phyloP scores from a whole-genome alignment of 1,284 basidiomycete species.

The Naganishia albida region DNA sequence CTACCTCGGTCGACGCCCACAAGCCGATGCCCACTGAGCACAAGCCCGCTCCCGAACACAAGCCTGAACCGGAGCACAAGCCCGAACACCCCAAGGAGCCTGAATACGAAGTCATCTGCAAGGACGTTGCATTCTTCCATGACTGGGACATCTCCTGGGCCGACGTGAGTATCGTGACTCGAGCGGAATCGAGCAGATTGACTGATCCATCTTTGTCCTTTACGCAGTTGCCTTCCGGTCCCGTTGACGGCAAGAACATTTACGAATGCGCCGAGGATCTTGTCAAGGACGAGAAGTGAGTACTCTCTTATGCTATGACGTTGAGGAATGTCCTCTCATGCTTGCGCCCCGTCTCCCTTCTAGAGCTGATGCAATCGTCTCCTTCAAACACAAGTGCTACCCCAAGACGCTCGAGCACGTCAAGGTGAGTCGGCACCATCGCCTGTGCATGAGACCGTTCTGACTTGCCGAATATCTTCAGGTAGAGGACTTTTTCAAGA shows the following conservation, averaged over 20 bases:
- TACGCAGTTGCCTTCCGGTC: conserved; percentile 7
- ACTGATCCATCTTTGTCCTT: background rate
- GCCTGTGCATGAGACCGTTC: background rate
- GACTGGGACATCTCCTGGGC: conserved; percentile 14
- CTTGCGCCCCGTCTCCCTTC: background rate
- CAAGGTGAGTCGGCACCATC: background rate
- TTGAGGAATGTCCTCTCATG: background rate
- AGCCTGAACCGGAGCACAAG: background rate
- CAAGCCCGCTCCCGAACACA: background rate
- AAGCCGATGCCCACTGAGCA: background rate
- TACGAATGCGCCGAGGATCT: conserved; percentile 20
- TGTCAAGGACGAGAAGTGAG: conserved; percentile 10
- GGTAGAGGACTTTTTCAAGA: conserved; percentile 3
- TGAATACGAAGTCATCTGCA: conserved; percentile 3
- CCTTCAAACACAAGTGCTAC: conserved; percentile 9
- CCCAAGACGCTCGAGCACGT: conserved; percentile 16
- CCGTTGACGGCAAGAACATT: conserved; percentile 6
- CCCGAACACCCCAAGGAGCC: background rate
- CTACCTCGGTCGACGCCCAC: background rate
- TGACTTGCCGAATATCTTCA: background rate
- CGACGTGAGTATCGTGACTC: conserved; percentile 6
- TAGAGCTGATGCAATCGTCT: conserved; percentile 20
- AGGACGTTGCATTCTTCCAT: conserved; percentile 22
- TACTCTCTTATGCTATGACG: background rate
- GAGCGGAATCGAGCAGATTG: background rate